phyloP scores from a whole-genome alignment of 192 early-diverging fungal species.

The Coemansia sp. region DNA sequence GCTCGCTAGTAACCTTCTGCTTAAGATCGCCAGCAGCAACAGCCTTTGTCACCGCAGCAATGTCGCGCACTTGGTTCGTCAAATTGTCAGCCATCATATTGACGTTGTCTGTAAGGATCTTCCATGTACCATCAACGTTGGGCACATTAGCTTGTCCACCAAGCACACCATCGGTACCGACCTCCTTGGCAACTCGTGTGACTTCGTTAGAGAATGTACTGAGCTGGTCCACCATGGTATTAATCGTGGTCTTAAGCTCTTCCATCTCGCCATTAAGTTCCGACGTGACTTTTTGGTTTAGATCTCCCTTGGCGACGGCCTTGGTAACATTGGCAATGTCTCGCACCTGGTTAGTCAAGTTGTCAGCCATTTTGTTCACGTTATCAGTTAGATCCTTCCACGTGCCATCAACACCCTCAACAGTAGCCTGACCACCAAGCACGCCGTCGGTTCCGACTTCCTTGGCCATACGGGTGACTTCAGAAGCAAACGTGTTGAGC shows the following conservation, averaged over 20 bases:
- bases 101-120: conserved; percentile 56
- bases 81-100: conserved; percentile 59
- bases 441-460: conserved; percentile 70
- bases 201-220: conserved; percentile 63
- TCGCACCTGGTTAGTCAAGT: conserved; percentile 65
- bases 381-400: conserved; percentile 69
- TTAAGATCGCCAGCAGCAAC: conserved; percentile 30
- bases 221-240: conserved; percentile 67
- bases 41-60: conserved; percentile 24
- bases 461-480: conserved; percentile 63
- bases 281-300: conserved; percentile 59
- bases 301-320: conserved; percentile 64
- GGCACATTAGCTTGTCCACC: conserved; percentile 63
- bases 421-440: conserved; percentile 64
- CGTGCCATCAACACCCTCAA: conserved; percentile 58
- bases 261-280: conserved; percentile 60
- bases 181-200: conserved; percentile 60
- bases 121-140: conserved; percentile 59
- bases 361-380: conserved; percentile 69
- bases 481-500: conserved; percentile 60
- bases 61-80: conserved; percentile 56
- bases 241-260: conserved; percentile 61
- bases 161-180: conserved; percentile 65
- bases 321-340: conserved; percentile 65
- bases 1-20: conserved; percentile 54